Evolutionary conservation across 441 rosid species (phyloP).

Genomic region (Flueggea neowawraea): DNA sequence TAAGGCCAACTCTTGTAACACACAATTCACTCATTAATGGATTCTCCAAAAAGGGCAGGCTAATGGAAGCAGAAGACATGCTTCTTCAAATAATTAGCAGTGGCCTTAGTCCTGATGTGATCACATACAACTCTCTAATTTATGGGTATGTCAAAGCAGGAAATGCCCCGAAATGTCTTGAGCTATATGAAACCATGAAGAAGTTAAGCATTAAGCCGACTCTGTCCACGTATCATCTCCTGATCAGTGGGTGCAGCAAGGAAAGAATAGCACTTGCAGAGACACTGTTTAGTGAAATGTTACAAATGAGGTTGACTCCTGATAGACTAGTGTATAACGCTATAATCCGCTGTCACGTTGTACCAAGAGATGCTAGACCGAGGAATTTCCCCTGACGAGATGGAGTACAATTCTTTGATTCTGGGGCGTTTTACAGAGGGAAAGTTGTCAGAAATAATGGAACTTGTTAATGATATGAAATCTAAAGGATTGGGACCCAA

Average conservation of each 20-base stretch:
- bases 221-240: constrained; percentile 49
- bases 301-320: constrained; percentile 40
- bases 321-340: constrained; percentile 52
- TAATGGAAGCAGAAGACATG: constrained; percentile 63
- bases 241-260: constrained; percentile 47
- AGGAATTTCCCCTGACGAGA: constrained; percentile 46
- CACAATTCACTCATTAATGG: constrained; percentile 69
- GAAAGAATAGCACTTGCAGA: constrained; percentile 41
- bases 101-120: constrained; percentile 58
- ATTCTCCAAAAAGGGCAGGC: constrained; percentile 45
- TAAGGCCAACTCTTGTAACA: constrained; percentile 54
- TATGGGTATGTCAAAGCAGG: constrained; percentile 57
- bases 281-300: constrained; percentile 54
- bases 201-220: constrained; percentile 50
- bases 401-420: constrained; percentile 67
- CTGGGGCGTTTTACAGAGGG: constrained; percentile 46
- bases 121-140: constrained; percentile 68
- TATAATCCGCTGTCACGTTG: constrained; percentile 54
- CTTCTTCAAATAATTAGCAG: constrained; percentile 37
- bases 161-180: constrained; percentile 45
- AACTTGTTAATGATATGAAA: constrained; percentile 56
- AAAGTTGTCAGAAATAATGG: constrained; percentile 30
- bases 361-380: constrained; percentile 44
- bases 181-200: constrained; percentile 64
- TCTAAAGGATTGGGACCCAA: constrained; percentile 37